Evolutionary conservation across 331 rosid species (phyloP).

Genomic region (Spiraea crenata): DNA sequence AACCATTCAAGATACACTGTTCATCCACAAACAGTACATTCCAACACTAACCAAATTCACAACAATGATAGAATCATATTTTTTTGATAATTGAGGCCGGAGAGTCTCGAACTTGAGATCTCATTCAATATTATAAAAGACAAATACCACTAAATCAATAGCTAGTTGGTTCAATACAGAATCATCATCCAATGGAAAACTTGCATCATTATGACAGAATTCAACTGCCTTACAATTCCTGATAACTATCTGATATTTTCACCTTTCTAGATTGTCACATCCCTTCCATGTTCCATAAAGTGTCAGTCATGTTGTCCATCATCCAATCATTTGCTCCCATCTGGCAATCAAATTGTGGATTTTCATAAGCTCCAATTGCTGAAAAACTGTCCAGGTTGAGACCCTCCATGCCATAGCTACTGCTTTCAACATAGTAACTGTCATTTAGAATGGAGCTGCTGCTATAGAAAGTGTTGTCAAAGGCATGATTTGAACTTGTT

Average conservation of each 20-base stretch:
- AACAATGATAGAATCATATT: conserved; percentile 7
- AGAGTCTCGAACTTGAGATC: too few relatives aligned
- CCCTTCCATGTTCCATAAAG: conserved; percentile 69
- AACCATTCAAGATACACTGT: conserved; percentile 14
- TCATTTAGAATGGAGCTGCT: conserved; percentile 25
- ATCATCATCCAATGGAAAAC: too few relatives aligned
- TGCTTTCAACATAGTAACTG: conserved; percentile 22
- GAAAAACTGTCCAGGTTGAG: conserved; percentile 38
- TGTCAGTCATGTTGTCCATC: conserved; percentile 37
- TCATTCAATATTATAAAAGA: too few relatives aligned
- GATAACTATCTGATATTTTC: conserved; percentile 21
- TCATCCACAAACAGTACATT: neutral
- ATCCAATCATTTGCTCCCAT: conserved; percentile 55
- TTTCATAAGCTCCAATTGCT: conserved; percentile 34
- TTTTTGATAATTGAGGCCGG: too few relatives aligned
- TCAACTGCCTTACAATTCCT: conserved; percentile 23
- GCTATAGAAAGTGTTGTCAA: conserved; percentile 23
- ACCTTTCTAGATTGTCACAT: conserved; percentile 32
- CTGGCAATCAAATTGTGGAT: conserved; percentile 52
- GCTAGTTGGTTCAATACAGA: too few relatives aligned
- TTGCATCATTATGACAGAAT: too few relatives aligned
- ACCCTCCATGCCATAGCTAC: conserved; percentile 42
- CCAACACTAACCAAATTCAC: conserved; percentile 22
- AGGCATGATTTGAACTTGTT: conserved; percentile 26
- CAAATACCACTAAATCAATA: too few relatives aligned